These are phyloP conservation scores for Tetrahymena borealis DNA, from an alignment of 73 alveolate species.

Conservation along the genomic window DNA sequence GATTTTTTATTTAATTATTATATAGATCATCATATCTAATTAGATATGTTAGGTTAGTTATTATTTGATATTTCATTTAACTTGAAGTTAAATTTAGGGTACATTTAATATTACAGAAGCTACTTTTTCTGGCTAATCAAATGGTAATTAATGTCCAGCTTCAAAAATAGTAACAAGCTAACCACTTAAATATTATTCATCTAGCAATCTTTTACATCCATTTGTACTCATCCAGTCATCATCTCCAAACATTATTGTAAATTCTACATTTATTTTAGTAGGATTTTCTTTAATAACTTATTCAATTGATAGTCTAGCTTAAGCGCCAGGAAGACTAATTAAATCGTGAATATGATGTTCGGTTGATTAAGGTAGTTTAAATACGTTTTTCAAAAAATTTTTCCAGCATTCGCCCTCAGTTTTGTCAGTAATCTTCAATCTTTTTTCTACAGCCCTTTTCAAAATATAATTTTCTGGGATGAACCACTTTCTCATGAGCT, in stretches of 20 bases:
- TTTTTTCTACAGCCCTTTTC: neutral
- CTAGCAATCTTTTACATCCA: neutral
- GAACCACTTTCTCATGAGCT: neutral
- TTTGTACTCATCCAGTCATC: constrained; percentile 57
- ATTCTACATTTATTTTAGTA: constrained; percentile 7
- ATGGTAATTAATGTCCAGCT: neutral
- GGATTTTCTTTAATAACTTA: constrained; percentile 12
- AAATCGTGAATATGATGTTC: constrained; percentile 26
- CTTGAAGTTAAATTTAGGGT: neutral
- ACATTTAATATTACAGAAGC: neutral
- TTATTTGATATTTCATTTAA: neutral
- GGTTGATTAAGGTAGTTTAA: constrained; percentile 37
- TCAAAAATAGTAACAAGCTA: neutral
- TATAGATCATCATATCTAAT: too few species aligned
- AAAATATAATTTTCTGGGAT: neutral
- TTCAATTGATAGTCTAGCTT: constrained; percentile 37
- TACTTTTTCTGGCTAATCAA: neutral
- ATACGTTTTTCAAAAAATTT: constrained; percentile 25
- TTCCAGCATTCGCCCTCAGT: neutral
- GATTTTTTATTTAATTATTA: too few species aligned
- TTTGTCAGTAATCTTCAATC: neutral
- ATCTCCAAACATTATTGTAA: constrained; percentile 52
- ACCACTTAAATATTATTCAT: neutral
- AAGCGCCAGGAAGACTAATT: constrained; percentile 29
- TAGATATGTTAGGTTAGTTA: too few species aligned